These are phyloP conservation scores for Colletotrichum neosansevieriae DNA, from an alignment of 2,329 filamentous ascomycete genomes.

Conservation along the genomic window DNA sequence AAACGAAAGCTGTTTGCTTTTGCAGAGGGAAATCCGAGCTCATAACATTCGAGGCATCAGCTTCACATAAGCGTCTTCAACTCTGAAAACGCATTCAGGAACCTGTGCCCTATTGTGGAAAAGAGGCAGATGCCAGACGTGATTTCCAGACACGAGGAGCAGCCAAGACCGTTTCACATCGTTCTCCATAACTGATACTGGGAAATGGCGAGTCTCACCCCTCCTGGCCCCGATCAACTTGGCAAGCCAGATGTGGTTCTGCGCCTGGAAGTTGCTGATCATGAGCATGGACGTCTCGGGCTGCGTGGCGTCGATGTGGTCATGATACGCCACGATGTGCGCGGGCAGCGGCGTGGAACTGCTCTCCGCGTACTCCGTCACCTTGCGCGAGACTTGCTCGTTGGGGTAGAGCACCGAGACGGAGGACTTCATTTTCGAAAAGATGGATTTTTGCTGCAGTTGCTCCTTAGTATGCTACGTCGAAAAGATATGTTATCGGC, in stretches of 20 bases:
- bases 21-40: too few relatives aligned
- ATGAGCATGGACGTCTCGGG: slow-evolving; percentile 50
- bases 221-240: slow-evolving; percentile 55
- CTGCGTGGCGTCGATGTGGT: slow-evolving; percentile 43
- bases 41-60: too few relatives aligned
- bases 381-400: slow-evolving; percentile 53
- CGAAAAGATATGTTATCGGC: too few relatives aligned
- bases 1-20: too few relatives aligned
- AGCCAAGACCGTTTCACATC: not conserved
- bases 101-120: too few relatives aligned
- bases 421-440: slow-evolving; percentile 52
- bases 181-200: not conserved
- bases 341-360: slow-evolving; percentile 58
- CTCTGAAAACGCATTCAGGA: too few relatives aligned
- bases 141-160: too few relatives aligned
- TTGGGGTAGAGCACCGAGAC: slow-evolving; percentile 57
- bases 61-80: too few relatives aligned
- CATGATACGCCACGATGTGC: slow-evolving; percentile 58
- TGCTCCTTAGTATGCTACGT: not conserved
- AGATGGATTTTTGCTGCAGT: too few relatives aligned
- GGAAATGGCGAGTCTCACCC: slow-evolving; percentile 44
- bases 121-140: too few relatives aligned
- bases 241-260: slow-evolving; percentile 56
- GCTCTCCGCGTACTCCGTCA: slow-evolving; percentile 56
- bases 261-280: slow-evolving; percentile 57